Evolutionary conservation across 2,329 filamentous ascomycete genomes (phyloP).

Genomic region (Ophiostoma populinum): DNA sequence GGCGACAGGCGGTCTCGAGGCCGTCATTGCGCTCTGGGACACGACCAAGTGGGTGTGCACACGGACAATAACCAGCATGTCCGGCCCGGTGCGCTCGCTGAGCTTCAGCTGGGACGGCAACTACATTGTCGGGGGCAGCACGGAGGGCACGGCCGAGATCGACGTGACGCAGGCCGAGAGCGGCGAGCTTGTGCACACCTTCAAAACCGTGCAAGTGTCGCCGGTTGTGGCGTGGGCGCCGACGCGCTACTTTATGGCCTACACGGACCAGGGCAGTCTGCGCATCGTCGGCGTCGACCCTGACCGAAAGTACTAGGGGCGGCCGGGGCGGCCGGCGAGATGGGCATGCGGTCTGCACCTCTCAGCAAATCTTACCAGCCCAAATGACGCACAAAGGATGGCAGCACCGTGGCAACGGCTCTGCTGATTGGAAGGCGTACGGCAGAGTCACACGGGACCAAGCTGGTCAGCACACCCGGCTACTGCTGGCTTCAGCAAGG

Average conservation of each 20-base stretch:
- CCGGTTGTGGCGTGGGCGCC: slow-evolving; percentile 63
- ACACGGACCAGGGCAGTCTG: slow-evolving; percentile 50
- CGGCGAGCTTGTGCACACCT: slow-evolving; percentile 53
- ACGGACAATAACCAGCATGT: slow-evolving; percentile 51
- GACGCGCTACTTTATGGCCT: slow-evolving; percentile 55
- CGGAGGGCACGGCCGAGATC: slow-evolving; percentile 49
- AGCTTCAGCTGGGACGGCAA: slow-evolving; percentile 63
- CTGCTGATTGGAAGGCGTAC: too few species aligned
- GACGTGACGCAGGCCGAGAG: slow-evolving; percentile 58
- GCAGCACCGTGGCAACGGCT: too few species aligned
- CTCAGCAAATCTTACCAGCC: too few species aligned
- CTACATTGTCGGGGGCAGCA: slow-evolving; percentile 56
- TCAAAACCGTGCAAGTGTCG: slow-evolving; percentile 49
- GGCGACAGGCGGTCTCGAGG: slow-evolving; percentile 60
- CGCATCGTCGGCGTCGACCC: slow-evolving; percentile 48
- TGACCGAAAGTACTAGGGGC: slow-evolving; percentile 23
- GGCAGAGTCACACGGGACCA: too few species aligned
- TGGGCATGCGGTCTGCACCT: too few species aligned
- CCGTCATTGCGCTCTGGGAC: slow-evolving; percentile 61
- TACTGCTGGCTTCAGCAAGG: too few species aligned
- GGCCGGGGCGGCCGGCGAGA: too few species aligned
- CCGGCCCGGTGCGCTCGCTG: slow-evolving; percentile 44
- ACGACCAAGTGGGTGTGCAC: slow-evolving; percentile 62
- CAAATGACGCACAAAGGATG: too few species aligned
- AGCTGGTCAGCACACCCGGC: too few species aligned